These are phyloP conservation scores for Phaeosphaeria sp. DNA, from an alignment of 2,329 filamentous ascomycete species.

Conservation along the genomic window DNA sequence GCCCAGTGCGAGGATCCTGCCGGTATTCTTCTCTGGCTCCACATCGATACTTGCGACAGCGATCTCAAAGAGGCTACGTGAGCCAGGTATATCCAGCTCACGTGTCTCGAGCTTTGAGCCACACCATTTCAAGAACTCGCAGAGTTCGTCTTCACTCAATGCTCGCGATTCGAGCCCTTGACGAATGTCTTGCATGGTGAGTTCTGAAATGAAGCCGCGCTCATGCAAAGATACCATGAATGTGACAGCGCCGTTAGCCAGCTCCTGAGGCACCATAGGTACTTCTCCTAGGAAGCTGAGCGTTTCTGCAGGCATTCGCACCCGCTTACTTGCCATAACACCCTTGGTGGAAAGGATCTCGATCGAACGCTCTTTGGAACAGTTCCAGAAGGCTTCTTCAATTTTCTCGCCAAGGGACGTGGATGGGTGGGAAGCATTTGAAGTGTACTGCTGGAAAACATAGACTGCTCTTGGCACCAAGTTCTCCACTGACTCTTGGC, in stretches of 20 bases:
- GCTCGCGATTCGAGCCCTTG: constrained; percentile 83
- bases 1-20: constrained; percentile 78
- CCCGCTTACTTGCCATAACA: constrained; percentile 81
- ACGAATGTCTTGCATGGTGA: constrained; percentile 86
- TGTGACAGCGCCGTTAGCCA: constrained; percentile 69
- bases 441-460: constrained; percentile 85
- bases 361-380: constrained; percentile 76
- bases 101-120: constrained; percentile 73
- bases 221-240: constrained; percentile 84
- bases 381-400: constrained; percentile 96
- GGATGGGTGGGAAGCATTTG: constrained; percentile 88
- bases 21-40: constrained; percentile 60
- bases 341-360: constrained; percentile 89
- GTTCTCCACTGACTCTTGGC: constrained; percentile 63
- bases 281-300: constrained; percentile 86
- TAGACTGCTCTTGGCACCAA: constrained; percentile 83
- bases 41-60: constrained; percentile 72
- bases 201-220: constrained; percentile 84
- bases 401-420: constrained; percentile 83
- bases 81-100: constrained; percentile 73
- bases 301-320: constrained; percentile 76
- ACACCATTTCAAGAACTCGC: constrained; percentile 85
- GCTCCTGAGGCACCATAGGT: constrained; percentile 79
- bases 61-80: constrained; percentile 76
- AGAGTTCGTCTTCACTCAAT: constrained; percentile 77